Percentiles rank a stretch among this genome's conserved stretches.
Evolutionary conservation across 192 early-diverging fungal genomes (phyloP).

Genomic region (Funneliformis geosporum): DNA sequence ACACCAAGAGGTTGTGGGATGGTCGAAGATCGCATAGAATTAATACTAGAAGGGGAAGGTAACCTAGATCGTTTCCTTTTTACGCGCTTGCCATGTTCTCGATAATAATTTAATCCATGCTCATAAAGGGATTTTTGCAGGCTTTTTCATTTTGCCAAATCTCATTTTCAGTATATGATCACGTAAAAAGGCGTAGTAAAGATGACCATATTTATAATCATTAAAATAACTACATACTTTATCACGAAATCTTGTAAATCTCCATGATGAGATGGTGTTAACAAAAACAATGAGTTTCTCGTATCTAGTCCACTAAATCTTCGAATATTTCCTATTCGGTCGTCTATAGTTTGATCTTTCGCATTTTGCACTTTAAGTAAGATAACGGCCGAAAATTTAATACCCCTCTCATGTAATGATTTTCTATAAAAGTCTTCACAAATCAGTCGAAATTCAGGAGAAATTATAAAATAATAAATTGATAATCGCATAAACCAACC

Average conservation of each 20-base stretch:
- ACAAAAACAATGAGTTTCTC: constrained; percentile 67
- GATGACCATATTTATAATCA: neutral
- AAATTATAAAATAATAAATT: neutral
- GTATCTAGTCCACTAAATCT: constrained; percentile 68
- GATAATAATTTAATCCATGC: constrained; percentile 70
- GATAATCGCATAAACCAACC: constrained; percentile 41
- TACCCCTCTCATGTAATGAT: constrained; percentile 59
- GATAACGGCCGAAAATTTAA: constrained; percentile 75
- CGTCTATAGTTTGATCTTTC: constrained; percentile 67
- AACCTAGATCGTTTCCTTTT: constrained; percentile 71
- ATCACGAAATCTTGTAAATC: constrained; percentile 65
- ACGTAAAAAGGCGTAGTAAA: too few species aligned
- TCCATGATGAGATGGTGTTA: constrained; percentile 47
- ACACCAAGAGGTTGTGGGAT: constrained; percentile 42
- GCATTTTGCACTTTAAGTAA: constrained; percentile 56
- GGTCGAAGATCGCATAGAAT: constrained; percentile 23
- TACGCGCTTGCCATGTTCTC: constrained; percentile 70
- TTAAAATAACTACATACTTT: constrained; percentile 48
- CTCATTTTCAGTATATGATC: neutral
- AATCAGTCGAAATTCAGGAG: neutral
- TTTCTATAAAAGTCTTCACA: constrained; percentile 47
- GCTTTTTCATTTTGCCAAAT: constrained; percentile 40
- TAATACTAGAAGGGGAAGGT: constrained; percentile 44
- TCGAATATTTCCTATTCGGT: constrained; percentile 67
- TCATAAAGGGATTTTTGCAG: constrained; percentile 70